Base-by-base conservation (phyloP, 306 rosid genomes). In the Ziziphus jujuba region DNA sequence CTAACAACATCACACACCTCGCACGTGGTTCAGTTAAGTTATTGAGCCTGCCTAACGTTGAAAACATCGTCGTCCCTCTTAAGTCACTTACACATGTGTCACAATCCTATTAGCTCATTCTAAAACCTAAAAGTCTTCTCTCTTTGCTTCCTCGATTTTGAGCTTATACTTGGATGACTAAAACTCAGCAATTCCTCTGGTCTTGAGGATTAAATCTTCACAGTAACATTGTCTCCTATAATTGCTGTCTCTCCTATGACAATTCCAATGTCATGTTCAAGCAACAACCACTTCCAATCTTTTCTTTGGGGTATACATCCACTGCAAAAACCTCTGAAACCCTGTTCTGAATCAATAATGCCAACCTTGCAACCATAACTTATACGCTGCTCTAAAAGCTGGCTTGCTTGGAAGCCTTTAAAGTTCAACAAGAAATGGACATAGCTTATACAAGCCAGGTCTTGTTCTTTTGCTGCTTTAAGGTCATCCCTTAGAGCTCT, bases 391-490 rank as follows among this genome's bases (percentile, higher is more conserved):
- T 17, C 82, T 25, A 48, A 72, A 72, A 1, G 82, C 43, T 78
- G 79, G 50, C 71, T 47, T 8, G 78, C 78, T 6, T 54, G 78
- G 56, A 78, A 78, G 21, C 82, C 75, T 61, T 77, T 61, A 38
- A 58, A 54, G 38, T 67, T 67, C 49, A 68, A 56, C 34, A 61
- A 61, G 28, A 70, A 67, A 20, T 61, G 79, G 43, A 47, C 65
- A 28, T 61, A 63, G 4, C 59, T 72, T 9, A 51, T 50, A 28
- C 71, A 56, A 16, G 78, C 72, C n/a, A 75, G 75, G 66, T 66
- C 82, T 67, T 74, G 53, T 23, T 72, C 67, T 22, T 59, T 72
- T 2, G 31, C 78, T 4, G 67, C 78, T 35, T 24, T 59, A 25
- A 78, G 36, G 63, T 72, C 82, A 10, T 61, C 54, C 34, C 61